phyloP scores from a whole-genome alignment of 2,329 filamentous ascomycete species.

The Monilinia fructigena region DNA sequence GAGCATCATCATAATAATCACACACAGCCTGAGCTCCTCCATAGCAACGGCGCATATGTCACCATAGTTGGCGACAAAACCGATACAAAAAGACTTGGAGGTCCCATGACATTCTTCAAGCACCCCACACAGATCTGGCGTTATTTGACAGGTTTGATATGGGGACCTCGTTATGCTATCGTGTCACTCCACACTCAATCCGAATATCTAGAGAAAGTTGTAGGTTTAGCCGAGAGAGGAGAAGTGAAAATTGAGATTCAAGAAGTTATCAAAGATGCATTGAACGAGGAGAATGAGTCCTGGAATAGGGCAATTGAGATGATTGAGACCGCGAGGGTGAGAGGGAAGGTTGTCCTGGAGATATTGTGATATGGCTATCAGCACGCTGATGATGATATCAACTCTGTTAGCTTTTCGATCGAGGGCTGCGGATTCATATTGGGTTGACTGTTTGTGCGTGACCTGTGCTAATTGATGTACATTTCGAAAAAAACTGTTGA shows the following conservation, averaged over 20 bases:
- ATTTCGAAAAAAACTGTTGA: too few relatives aligned
- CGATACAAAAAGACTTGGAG: conserved; percentile 31
- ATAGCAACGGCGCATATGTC: conserved; percentile 35
- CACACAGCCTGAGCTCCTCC: conserved; percentile 31
- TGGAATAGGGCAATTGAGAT: conserved; percentile 25
- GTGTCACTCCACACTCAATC: conserved; percentile 25
- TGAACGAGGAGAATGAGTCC: conserved; percentile 21
- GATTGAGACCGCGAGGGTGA: conserved; percentile 24
- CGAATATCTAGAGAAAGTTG: conserved; percentile 21
- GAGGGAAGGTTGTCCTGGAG: conserved; percentile 27
- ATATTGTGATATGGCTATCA: conserved; percentile 11
- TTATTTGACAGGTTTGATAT: conserved; percentile 36
- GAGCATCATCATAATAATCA: not conserved
- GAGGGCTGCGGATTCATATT: too few relatives aligned
- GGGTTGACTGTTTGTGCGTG: too few relatives aligned
- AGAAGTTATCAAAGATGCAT: conserved; percentile 24
- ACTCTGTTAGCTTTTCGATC: not conserved
- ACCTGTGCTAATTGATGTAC: too few relatives aligned
- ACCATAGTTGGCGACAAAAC: conserved; percentile 39
- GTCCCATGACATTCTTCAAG: conserved; percentile 36
- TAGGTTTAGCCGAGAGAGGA: conserved; percentile 23
- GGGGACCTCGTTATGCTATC: conserved; percentile 37
- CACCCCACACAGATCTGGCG: conserved; percentile 33
- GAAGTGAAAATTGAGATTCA: conserved; percentile 25
- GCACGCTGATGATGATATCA: not conserved